These are phyloP conservation scores for Stevia rebaudiana DNA, from an alignment of 140 eudicot genomes.

Conservation along the genomic window DNA sequence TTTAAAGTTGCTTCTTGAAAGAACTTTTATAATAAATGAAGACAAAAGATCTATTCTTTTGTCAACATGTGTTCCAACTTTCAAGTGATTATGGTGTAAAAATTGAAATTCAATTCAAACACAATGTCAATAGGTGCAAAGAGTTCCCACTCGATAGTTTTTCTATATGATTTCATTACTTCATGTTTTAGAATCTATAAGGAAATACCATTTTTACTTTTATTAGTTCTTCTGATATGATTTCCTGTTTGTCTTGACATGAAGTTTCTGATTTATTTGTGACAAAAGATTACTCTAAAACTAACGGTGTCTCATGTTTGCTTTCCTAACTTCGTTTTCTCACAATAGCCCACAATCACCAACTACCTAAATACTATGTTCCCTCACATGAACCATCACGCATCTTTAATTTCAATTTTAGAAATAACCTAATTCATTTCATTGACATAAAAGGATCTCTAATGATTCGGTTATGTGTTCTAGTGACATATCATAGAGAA, in stretches of 20 bases:
- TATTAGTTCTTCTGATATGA: not conserved
- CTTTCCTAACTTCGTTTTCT: not conserved
- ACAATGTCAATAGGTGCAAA: not conserved
- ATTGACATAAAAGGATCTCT: not conserved
- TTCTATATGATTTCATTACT: not conserved
- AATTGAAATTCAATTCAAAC: not conserved
- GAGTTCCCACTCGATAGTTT: not conserved
- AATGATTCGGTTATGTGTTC: not conserved
- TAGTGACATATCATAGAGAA: conserved; percentile 1
- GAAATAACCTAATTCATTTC: not conserved
- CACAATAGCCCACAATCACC: not conserved
- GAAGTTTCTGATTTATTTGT: not conserved
- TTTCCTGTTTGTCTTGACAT: not conserved
- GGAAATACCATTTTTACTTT: not conserved
- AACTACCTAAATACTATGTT: not conserved
- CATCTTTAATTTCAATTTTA: conserved; percentile 1
- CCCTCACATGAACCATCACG: not conserved
- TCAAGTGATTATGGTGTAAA: not conserved
- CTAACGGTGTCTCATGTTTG: not conserved
- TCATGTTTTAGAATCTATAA: not conserved
- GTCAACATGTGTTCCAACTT: not conserved
- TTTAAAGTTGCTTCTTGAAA: not conserved
- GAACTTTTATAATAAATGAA: not conserved
- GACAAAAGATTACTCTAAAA: no score
- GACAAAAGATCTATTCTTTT: not conserved